These are phyloP conservation scores for Vigna reflexopilosa DNA, from an alignment of 306 rosid species.

Conservation along the genomic window DNA sequence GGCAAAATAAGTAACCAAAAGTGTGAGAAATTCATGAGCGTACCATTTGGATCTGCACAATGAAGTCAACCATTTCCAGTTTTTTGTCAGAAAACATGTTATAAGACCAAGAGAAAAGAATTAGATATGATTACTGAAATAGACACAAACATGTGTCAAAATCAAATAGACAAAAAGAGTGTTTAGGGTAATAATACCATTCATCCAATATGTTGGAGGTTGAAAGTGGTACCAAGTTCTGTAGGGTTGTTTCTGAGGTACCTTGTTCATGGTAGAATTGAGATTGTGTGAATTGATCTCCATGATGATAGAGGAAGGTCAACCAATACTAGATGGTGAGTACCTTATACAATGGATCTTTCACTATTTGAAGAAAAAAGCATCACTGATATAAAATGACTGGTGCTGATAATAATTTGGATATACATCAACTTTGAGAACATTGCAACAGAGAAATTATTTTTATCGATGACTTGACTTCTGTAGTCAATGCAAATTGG, in stretches of 20 bases:
- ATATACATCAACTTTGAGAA: not conserved
- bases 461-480: not conserved
- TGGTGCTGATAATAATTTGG: not conserved
- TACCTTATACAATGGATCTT: not conserved
- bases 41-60: conserved; percentile 66
- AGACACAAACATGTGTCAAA: not conserved
- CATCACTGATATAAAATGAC: not conserved
- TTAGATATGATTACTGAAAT: conserved; percentile 27
- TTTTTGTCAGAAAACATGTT: conserved; percentile 44
- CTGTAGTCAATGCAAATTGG: not conserved
- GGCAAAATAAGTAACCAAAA: not conserved
- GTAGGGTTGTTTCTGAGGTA: conserved; percentile 52
- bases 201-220: conserved; percentile 48
- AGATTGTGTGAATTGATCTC: not conserved
- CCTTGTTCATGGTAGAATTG: not conserved
- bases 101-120: conserved; percentile 25
- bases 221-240: conserved; percentile 58
- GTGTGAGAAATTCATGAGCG: conserved; percentile 6
- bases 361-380: not conserved
- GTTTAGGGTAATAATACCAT: conserved; percentile 41
- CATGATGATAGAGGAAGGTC: conserved; percentile 22
- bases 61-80: conserved; percentile 38
- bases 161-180: not conserved
- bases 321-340: not conserved
- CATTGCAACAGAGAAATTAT: not conserved